Evolutionary conservation across 768 basidiomycete species (phyloP).

Genomic region (Piloderma croceum): DNA sequence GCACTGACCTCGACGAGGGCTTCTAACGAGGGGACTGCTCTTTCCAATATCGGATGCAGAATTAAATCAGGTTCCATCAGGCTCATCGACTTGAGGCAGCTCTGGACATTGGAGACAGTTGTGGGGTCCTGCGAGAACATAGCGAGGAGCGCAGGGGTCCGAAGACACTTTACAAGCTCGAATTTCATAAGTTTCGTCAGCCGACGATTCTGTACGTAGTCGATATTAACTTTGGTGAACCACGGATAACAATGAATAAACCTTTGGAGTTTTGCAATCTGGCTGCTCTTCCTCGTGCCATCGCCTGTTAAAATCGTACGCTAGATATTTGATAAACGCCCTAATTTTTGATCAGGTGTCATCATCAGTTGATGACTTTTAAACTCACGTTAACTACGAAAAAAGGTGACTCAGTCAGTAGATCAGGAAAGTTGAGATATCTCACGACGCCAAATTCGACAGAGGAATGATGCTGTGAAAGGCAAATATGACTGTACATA

Average conservation of each 20-base stretch:
- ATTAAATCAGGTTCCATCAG: conserved; percentile 84
- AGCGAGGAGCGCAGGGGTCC: conserved; percentile 79
- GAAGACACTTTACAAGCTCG: conserved; percentile 76
- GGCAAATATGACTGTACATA: conserved; percentile 28
- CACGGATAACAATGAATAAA: conserved; percentile 23
- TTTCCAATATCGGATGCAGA: conserved; percentile 72
- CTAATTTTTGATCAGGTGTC: conserved; percentile 63
- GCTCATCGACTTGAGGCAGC: conserved; percentile 76
- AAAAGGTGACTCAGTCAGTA: too few relatives aligned
- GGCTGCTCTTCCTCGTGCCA: conserved; percentile 75
- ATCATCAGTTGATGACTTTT: too few relatives aligned
- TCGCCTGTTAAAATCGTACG: conserved; percentile 80
- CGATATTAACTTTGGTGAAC: conserved; percentile 3
- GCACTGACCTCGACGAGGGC: conserved; percentile 70
- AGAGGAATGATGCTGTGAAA: not conserved
- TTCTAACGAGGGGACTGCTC: conserved; percentile 83
- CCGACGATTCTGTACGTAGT: conserved; percentile 51
- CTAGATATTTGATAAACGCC: conserved; percentile 80
- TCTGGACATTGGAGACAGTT: conserved; percentile 71
- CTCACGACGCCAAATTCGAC: not conserved
- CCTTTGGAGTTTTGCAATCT: conserved; percentile 75
- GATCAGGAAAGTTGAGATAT: too few relatives aligned
- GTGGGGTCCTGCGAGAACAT: conserved; percentile 84
- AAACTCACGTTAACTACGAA: too few relatives aligned
- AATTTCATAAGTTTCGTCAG: conserved; percentile 74